Evolutionary conservation across 2,329 filamentous ascomycete species (phyloP).

Genomic region (Endocalyx cinctus): DNA sequence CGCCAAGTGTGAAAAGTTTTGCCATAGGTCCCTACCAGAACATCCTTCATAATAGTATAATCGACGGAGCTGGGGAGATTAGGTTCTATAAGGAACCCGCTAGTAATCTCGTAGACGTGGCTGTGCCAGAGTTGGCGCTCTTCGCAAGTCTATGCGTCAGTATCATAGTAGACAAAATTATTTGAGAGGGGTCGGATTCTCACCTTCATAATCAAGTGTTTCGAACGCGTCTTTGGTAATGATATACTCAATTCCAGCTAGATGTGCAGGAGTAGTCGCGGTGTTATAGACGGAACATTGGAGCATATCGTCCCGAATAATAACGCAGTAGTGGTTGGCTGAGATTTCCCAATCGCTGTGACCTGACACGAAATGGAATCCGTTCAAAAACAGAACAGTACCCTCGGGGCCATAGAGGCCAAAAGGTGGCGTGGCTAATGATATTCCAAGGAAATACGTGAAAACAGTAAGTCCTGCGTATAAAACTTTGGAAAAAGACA

Average conservation of each 20-base stretch:
- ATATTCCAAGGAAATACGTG: no score
- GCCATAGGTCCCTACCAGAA: conserved; percentile 19
- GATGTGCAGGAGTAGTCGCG: no score
- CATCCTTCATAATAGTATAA: conserved; percentile 20
- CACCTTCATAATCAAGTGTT: conserved; percentile 18
- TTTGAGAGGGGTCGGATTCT: no score
- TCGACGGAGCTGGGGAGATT: conserved; percentile 13
- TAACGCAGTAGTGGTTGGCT: conserved; percentile 19
- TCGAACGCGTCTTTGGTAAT: conserved; percentile 15
- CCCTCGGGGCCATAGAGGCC: no score
- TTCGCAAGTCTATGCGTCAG: no score
- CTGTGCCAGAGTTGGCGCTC: conserved; percentile 20
- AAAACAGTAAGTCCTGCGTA: no score
- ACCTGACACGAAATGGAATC: no score
- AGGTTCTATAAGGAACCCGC: conserved; percentile 16
- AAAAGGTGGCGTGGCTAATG: no score
- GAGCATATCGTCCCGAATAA: conserved; percentile 15
- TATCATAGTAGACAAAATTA: conserved; percentile 5
- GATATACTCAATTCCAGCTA: conserved; percentile 18
- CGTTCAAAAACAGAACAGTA: no score
- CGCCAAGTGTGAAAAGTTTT: conserved; percentile 23
- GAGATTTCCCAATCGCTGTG: conserved; percentile 18
- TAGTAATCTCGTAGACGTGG: conserved; percentile 17
- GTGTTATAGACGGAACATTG: conserved; percentile 17
- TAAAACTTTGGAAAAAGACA: no score